These are phyloP conservation scores for Rubroboletus pulcherrimus DNA, from an alignment of 768 basidiomycete genomes.

Conservation along the genomic window DNA sequence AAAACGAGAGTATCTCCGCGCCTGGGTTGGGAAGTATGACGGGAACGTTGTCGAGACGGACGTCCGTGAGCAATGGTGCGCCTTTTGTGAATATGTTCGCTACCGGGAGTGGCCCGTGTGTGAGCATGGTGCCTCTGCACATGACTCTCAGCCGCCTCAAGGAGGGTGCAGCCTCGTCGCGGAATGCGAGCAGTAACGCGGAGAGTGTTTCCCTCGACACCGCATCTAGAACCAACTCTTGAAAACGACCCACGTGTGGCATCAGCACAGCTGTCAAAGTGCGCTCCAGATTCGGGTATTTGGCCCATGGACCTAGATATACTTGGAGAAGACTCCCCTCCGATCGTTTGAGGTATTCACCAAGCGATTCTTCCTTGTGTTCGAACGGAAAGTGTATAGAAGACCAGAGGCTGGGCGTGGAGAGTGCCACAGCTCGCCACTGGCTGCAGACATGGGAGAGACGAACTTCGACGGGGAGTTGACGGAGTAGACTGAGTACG, in stretches of 20 bases:
- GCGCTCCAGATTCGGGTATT: conserved; percentile 27
- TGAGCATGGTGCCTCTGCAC: conserved; percentile 29
- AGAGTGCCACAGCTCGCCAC: conserved; percentile 35
- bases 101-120: conserved; percentile 26
- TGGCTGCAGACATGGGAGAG: conserved; percentile 33
- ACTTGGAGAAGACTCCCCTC: conserved; percentile 29
- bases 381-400: conserved; percentile 31
- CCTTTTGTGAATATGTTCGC: conserved; percentile 28
- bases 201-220: conserved; percentile 30
- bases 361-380: conserved; percentile 27
- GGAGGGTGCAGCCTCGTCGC: conserved; percentile 25
- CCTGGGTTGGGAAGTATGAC: conserved; percentile 21
- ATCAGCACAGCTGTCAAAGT: conserved; percentile 23
- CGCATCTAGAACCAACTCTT: conserved; percentile 29
- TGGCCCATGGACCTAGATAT: conserved; percentile 33
- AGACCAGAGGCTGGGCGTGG: conserved; percentile 34
- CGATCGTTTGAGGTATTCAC: conserved; percentile 33
- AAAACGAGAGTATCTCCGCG: conserved; percentile 29
- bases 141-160: conserved; percentile 26
- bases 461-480: conserved; percentile 32
- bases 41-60: conserved; percentile 33
- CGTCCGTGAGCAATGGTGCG: conserved; percentile 29
- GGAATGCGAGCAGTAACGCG: conserved; percentile 21
- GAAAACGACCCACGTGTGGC: conserved; percentile 29
- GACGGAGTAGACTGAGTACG: conserved; percentile 31